Evolutionary conservation across 1,284 basidiomycete genomes (phyloP), one percentile per base, ranked within the genome.

Genomic region (Trametes versicolor): DNA sequence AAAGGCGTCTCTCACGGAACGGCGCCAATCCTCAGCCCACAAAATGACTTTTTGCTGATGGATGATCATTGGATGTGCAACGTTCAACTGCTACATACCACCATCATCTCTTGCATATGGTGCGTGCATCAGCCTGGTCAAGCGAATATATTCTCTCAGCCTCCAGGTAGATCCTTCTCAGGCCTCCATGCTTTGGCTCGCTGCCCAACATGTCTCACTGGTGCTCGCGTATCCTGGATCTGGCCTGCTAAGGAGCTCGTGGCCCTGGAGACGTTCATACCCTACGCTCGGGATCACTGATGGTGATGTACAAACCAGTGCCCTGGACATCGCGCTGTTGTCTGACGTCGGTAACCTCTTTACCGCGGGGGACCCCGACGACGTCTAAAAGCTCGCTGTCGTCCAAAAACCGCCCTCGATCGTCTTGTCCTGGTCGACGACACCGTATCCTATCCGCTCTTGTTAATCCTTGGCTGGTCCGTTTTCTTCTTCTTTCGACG

Each of bases 251-350:
- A 54, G 6, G 23, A 39, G 17, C 29, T 12, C n/a, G n/a, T 41
- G 21, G 47, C 17, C 36, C 23, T 41, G 53, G 53, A 5, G 34
- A 48, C 45, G 45, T 48, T 48, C 45, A 27, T 9, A 25, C 15
- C 17, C n/a, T 23, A 29, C 25, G 23, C 48, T 15, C 13, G 21
- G 34, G 27, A 68, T 68, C 66, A 68, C 34, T 68, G 64, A 65
- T 65, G 64, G 32, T 69, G 64, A 69, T 69, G 67, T 37, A 52
- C 50, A 32, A 65, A 68, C 63, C 63, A 43, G 62, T 65, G 67
- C 60, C 12, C 43, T 21, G 27, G 25, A 48, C 59, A 21, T 60
- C 48, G 53, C 55, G 63, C 36, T 41, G 60, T 64, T 64, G 60
- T 4, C 39, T 41, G 60, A 61, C 62, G 60, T 13, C 39, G 43